Conservation (phyloP, 1,284 basidiomycete species). For the Kwoniella shivajii region DNA sequence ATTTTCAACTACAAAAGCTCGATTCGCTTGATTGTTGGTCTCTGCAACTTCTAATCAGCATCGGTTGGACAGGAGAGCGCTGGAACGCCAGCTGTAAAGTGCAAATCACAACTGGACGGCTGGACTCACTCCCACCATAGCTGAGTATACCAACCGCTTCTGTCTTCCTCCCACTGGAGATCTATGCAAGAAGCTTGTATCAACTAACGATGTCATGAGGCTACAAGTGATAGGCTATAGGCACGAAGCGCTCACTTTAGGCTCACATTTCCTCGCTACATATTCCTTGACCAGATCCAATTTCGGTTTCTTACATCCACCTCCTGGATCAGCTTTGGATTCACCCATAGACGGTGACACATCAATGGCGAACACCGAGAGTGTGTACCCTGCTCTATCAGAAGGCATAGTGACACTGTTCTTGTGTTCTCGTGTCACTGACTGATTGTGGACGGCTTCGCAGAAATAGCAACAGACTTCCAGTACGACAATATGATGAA, state of each 20-base stretch:
- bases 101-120: too few relatives aligned
- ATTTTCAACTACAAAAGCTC: constrained; percentile 53
- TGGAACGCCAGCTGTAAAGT: not conserved
- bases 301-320: constrained; percentile 67
- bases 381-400: constrained; percentile 47
- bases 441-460: too few relatives aligned
- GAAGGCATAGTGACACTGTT: constrained; percentile 18
- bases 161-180: constrained; percentile 85
- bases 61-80: not conserved
- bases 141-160: constrained; percentile 84
- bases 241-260: constrained; percentile 65
- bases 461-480: too few relatives aligned
- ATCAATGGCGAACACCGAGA: constrained; percentile 72
- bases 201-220: not conserved
- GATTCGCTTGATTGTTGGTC: constrained; percentile 69
- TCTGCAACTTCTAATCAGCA: constrained; percentile 52
- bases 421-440: too few relatives aligned
- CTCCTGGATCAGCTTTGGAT: constrained; percentile 62
- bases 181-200: constrained; percentile 59
- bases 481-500: too few relatives aligned
- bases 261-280: constrained; percentile 82
- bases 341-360: constrained; percentile 81
- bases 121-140: constrained; percentile 76
- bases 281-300: constrained; percentile 81
- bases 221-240: not conserved